Evolutionary conservation across 441 rosid genomes (phyloP).

Genomic region (Arabidopsis hybrid): DNA sequence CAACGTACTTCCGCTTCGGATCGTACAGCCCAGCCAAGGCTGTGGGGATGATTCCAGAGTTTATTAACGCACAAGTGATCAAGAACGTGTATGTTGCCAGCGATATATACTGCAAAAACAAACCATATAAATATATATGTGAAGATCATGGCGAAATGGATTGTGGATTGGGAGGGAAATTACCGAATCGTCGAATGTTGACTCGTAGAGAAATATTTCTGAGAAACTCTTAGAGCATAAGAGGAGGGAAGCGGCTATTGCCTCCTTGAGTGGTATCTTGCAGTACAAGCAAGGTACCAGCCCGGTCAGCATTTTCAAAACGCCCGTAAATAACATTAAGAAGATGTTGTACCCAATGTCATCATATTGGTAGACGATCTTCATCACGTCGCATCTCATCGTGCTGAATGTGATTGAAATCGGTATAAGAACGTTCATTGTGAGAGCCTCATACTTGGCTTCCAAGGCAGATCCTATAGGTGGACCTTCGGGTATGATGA

Average conservation of each 20-base stretch:
- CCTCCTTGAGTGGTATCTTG: conserved; percentile 36
- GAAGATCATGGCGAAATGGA: not conserved
- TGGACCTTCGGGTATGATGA: conserved; percentile 39
- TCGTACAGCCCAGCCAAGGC: conserved; percentile 44
- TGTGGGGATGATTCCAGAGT: conserved; percentile 39
- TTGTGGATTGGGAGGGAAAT: not conserved
- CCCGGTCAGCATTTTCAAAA: conserved; percentile 13
- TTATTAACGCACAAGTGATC: conserved; percentile 6
- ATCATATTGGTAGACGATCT: conserved; percentile 19
- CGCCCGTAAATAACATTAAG: conserved; percentile 21
- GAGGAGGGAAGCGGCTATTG: conserved; percentile 25
- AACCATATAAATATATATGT: not conserved
- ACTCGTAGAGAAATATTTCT: conserved; percentile 27
- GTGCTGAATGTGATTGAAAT: conserved; percentile 26
- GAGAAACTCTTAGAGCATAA: conserved; percentile 32
- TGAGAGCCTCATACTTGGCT: conserved; percentile 29
- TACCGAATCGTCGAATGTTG: conserved; percentile 25
- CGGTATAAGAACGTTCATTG: conserved; percentile 17
- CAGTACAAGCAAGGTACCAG: conserved; percentile 31
- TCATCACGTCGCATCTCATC: conserved; percentile 33
- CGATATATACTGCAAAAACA: conserved; percentile 29
- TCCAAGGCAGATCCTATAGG: conserved; percentile 38
- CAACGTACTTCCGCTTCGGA: conserved; percentile 49
- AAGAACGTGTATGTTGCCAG: conserved; percentile 28
- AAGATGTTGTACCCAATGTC: conserved; percentile 35